Evolutionary conservation across 805 yeast species (phyloP).

Genomic region (Teunomyces cretensis): DNA sequence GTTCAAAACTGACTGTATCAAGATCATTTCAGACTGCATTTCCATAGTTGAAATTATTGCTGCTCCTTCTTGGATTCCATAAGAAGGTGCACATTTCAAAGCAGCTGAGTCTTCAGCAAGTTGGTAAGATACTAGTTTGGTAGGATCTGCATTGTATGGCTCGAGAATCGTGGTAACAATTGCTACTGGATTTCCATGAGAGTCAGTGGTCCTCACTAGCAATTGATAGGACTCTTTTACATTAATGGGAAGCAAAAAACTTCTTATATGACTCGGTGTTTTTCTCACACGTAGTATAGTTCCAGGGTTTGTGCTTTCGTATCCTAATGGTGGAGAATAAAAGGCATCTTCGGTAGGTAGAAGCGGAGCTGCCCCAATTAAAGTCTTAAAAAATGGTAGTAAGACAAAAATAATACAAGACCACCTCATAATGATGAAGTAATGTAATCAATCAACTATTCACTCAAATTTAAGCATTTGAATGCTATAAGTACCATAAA

Average conservation of each 20-base stretch:
- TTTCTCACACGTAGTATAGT: slow-evolving; percentile 21
- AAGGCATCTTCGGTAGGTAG: slow-evolving; percentile 16
- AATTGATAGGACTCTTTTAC: slow-evolving; percentile 19
- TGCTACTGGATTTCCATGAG: slow-evolving; percentile 18
- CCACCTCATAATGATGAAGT: too few species aligned
- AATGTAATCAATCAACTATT: too few species aligned
- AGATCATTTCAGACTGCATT: slow-evolving; percentile 15
- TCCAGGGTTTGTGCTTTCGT: slow-evolving; percentile 19
- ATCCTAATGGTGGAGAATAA: slow-evolving; percentile 23
- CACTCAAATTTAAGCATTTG: too few species aligned
- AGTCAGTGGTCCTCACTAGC: slow-evolving; percentile 19
- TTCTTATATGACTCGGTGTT: slow-evolving; percentile 18
- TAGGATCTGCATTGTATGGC: slow-evolving; percentile 22
- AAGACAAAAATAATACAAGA: too few species aligned
- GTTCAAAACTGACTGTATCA: slow-evolving; percentile 13
- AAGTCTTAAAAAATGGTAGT: too few species aligned
- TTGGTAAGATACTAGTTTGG: slow-evolving; percentile 19
- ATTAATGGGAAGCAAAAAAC: slow-evolving; percentile 16
- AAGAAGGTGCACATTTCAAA: slow-evolving; percentile 20
- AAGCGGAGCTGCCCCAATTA: background rate
- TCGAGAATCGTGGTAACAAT: slow-evolving; percentile 20
- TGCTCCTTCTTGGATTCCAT: slow-evolving; percentile 7
- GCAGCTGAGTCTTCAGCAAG: slow-evolving; percentile 19
- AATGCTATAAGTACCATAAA: too few species aligned
- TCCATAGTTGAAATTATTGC: slow-evolving; percentile 6